phyloP scores from a whole-genome alignment of 306 rosid genomes.

The Carpinus fangiana region DNA sequence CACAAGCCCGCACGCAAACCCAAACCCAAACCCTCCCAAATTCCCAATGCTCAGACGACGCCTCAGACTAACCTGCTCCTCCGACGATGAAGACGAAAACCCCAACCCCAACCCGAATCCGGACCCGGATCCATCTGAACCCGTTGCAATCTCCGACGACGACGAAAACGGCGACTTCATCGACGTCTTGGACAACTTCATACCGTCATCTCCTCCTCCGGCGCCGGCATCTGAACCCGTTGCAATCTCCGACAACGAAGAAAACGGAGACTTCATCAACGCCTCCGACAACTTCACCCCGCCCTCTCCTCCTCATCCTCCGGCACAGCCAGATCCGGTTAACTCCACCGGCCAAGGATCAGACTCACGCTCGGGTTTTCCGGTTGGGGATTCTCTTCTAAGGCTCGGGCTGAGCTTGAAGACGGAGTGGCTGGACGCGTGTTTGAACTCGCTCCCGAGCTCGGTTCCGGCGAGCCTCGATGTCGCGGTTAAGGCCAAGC shows the following conservation, averaged over 20 bases:
- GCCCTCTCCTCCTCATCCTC: slow-evolving; percentile 36
- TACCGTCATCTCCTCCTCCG: slow-evolving; percentile 45
- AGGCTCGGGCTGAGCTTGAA: slow-evolving; percentile 56
- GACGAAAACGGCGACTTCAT: slow-evolving; percentile 47
- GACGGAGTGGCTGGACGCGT: slow-evolving; percentile 61
- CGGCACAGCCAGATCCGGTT: slow-evolving; percentile 10
- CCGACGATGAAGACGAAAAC: slow-evolving; percentile 51
- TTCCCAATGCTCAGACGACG: slow-evolving; percentile 58
- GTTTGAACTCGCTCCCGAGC: slow-evolving; percentile 45
- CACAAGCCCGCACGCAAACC: neutral
- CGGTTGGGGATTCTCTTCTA: slow-evolving; percentile 51
- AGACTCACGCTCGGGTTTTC: slow-evolving; percentile 35
- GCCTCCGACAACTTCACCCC: slow-evolving; percentile 56
- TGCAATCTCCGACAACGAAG: slow-evolving; percentile 46
- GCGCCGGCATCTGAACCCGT: slow-evolving; percentile 26
- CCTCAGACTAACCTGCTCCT: slow-evolving; percentile 46
- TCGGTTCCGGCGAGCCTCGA: slow-evolving; percentile 41
- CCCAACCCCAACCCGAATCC: slow-evolving; percentile 11
- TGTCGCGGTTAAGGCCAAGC: slow-evolving; percentile 55
- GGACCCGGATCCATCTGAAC: slow-evolving; percentile 11
- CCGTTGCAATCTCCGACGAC: slow-evolving; percentile 54
- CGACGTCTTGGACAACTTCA: slow-evolving; percentile 59
- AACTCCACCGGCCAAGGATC: slow-evolving; percentile 10
- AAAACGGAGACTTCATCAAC: slow-evolving; percentile 57
- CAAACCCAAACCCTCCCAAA: neutral